Evolutionary conservation across 2,329 filamentous ascomycete species (phyloP).

Genomic region (Tolypocladium tundrense): DNA sequence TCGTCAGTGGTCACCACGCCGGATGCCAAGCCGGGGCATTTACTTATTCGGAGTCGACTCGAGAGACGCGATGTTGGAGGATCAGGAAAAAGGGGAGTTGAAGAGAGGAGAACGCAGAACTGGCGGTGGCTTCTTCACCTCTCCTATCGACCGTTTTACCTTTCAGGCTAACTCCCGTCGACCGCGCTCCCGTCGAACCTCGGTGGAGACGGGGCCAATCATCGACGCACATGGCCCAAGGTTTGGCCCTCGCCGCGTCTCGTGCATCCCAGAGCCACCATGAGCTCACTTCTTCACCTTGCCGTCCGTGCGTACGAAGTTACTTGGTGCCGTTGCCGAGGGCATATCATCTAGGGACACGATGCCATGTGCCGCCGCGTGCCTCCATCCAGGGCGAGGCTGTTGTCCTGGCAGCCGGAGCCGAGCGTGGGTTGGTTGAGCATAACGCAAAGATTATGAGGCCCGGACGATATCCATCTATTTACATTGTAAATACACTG

Average conservation of each 20-base stretch:
- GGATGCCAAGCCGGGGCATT: neutral
- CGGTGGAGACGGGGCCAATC: constrained; percentile 7
- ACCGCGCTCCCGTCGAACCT: neutral
- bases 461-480: no score
- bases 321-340: neutral
- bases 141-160: neutral
- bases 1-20: neutral
- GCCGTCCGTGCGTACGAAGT: neutral
- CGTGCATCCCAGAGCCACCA: neutral
- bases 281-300: neutral
- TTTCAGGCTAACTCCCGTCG: neutral
- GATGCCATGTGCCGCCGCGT: neutral
- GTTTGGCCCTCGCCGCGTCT: constrained; percentile 4
- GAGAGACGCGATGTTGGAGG: neutral
- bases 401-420: neutral
- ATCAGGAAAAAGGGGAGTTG: neutral
- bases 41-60: neutral
- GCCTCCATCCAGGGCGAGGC: neutral
- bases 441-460: neutral
- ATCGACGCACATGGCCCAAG: constrained; percentile 17
- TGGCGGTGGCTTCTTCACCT: neutral
- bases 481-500: no score
- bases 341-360: neutral
- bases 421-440: neutral
- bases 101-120: no score